Evolutionary conservation across 306 rosid species (phyloP).

Genomic region (Gastrolobium villosum): DNA sequence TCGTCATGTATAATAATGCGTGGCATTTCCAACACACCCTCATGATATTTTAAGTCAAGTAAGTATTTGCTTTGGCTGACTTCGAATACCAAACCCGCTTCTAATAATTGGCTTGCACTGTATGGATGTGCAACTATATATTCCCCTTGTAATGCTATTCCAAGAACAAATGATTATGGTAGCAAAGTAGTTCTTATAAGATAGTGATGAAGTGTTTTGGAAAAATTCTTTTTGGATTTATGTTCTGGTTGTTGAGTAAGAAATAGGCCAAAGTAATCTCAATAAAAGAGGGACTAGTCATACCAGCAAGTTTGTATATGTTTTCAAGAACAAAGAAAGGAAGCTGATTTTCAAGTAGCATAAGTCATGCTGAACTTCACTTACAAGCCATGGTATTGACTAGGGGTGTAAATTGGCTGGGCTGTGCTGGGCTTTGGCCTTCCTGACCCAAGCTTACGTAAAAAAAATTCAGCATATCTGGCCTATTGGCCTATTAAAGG

Average conservation of each 20-base stretch:
- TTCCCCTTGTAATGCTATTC: not conserved
- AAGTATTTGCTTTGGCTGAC: constrained; percentile 38
- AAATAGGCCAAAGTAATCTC: not conserved
- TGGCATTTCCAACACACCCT: constrained; percentile 52
- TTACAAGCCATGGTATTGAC: constrained; percentile 31
- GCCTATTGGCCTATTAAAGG: too few relatives aligned
- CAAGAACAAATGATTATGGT: not conserved
- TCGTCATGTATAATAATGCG: not conserved
- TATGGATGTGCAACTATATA: not conserved
- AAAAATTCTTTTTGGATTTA: not conserved
- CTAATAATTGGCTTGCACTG: constrained; percentile 26
- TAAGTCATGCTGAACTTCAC: not conserved
- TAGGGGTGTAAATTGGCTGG: too few relatives aligned
- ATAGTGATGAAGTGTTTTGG: constrained; percentile 25
- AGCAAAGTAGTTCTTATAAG: not conserved
- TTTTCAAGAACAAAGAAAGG: constrained; percentile 21
- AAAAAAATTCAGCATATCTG: too few relatives aligned
- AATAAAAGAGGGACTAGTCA: not conserved
- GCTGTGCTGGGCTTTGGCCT: too few relatives aligned
- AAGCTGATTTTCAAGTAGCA: constrained; percentile 33
- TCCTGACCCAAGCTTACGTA: too few relatives aligned
- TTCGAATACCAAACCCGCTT: constrained; percentile 49
- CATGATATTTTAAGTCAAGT: constrained; percentile 43
- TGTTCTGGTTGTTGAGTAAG: too few relatives aligned
- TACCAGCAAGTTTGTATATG: not conserved